Evolutionary conservation across 257 asterid genomes (phyloP), one percentile per base, ranked within the genome.

Genomic region (Nicotiana benthamiana): DNA sequence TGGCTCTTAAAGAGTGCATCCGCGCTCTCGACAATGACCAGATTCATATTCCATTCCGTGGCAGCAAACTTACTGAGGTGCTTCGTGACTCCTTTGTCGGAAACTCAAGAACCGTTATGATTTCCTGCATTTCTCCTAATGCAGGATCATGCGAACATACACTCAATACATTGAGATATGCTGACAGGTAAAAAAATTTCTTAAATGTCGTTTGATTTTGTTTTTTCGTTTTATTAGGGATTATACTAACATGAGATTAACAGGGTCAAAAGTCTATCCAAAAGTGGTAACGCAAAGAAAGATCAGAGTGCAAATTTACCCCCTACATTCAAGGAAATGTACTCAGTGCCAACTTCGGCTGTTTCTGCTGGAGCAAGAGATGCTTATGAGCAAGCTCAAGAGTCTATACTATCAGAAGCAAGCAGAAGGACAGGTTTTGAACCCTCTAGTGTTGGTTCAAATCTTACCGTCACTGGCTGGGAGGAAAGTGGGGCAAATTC

Each of bases 1-100:
- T 96, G 87, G 99, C 99, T 75, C 92, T 96, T 13, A 96, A 96
- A 89, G 99, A 96, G 87, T 96, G 99, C 81, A 96, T 96, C 53
- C 97, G 99, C 48, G 99, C 99, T 81, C 97, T 96, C n/a, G 98
- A 96, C 88, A 96, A 93, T 79, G 99, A 96, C 83, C 99, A 96
- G 88, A 88, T 93, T 84, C 99, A 96, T 86, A 96, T 96, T 83
- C 99, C 99, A 81, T 96, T 96, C 82, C 98, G 99, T 75, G 99
- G 99, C 81, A 96, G 99, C 90, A 96, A 96, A 87, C 94, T 96
- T 59, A 94, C 99, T 13, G 99, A 96, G 90, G 99, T 96, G 83
- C 96, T 96, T 59, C 97, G 99, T 60, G 99, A 96, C 87, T 96
- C 99, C 78, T 96, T 96, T 80, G 97, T 96, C 57, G 99, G 99